These are phyloP conservation scores for Neopestalotiopsis clavispora DNA, from an alignment of 2,329 filamentous ascomycete genomes.

Conservation along the genomic window DNA sequence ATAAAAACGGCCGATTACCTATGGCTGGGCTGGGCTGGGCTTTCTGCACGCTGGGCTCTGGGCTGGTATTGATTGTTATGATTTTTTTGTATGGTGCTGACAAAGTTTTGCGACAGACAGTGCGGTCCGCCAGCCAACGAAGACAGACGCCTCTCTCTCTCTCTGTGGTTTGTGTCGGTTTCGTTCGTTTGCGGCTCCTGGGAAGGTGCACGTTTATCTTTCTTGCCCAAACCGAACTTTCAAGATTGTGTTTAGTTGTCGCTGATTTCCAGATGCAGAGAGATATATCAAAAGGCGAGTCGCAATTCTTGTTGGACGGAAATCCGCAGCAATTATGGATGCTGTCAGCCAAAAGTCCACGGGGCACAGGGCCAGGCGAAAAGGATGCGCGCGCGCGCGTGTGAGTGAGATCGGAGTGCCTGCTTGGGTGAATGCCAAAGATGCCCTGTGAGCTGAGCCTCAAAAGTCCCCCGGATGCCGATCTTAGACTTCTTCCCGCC, in stretches of 20 bases:
- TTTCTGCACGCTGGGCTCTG: background rate
- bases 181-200: too few species aligned
- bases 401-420: background rate
- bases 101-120: background rate
- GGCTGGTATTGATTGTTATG: background rate
- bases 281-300: too few species aligned
- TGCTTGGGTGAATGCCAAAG: background rate
- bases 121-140: conserved; percentile 1
- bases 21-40: background rate
- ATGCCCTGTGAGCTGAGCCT: background rate
- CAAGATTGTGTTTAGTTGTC: too few species aligned
- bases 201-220: too few species aligned
- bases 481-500: background rate
- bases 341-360: too few species aligned
- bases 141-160: background rate
- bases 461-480: background rate
- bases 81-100: background rate
- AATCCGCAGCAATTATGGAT: too few species aligned
- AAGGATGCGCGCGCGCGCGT: background rate
- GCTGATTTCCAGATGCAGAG: too few species aligned
- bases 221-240: too few species aligned
- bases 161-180: background rate
- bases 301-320: too few species aligned
- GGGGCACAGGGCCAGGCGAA: background rate
- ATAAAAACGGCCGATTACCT: background rate